These are phyloP conservation scores for Aspergillus versicolor DNA, from an alignment of 2,329 filamentous ascomycete genomes.

Conservation along the genomic window DNA sequence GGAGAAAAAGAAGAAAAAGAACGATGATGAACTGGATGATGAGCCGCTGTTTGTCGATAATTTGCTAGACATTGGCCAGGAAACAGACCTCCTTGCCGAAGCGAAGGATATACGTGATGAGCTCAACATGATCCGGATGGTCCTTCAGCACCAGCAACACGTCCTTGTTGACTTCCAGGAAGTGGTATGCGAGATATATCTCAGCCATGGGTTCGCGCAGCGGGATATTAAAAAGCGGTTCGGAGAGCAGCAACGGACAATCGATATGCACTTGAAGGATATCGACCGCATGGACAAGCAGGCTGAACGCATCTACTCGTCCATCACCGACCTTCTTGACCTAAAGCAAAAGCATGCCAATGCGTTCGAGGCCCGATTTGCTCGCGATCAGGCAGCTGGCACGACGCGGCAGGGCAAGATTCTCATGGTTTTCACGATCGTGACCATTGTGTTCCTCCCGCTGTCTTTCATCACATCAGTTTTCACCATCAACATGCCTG, in stretches of 20 bases:
- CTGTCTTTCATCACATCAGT: constrained; percentile 56
- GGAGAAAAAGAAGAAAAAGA: not conserved
- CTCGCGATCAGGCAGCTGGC: constrained; percentile 58
- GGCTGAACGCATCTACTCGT: constrained; percentile 59
- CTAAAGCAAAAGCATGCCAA: constrained; percentile 70
- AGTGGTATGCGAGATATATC: constrained; percentile 35
- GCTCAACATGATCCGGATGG: constrained; percentile 58
- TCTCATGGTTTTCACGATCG: constrained; percentile 60
- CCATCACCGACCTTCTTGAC: constrained; percentile 63
- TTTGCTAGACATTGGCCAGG: constrained; percentile 55
- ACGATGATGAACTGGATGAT: constrained; percentile 29
- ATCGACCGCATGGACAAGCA: constrained; percentile 65
- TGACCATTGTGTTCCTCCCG: constrained; percentile 59
- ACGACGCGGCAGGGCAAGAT: constrained; percentile 59
- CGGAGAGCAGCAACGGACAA: constrained; percentile 57
- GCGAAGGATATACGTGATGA: constrained; percentile 69
- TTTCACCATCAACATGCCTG: constrained; percentile 55
- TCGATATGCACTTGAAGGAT: constrained; percentile 60
- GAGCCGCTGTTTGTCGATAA: constrained; percentile 48
- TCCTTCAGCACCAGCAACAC: constrained; percentile 40
- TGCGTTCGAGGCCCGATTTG: constrained; percentile 62
- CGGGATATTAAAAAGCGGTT: constrained; percentile 55
- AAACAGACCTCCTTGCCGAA: constrained; percentile 62
- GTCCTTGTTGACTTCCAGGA: constrained; percentile 37
- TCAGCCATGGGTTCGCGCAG: constrained; percentile 37